Evolutionary conservation across 371 early-diverging fungal genomes (phyloP).

Genomic region (Haplosporangium sp.): DNA sequence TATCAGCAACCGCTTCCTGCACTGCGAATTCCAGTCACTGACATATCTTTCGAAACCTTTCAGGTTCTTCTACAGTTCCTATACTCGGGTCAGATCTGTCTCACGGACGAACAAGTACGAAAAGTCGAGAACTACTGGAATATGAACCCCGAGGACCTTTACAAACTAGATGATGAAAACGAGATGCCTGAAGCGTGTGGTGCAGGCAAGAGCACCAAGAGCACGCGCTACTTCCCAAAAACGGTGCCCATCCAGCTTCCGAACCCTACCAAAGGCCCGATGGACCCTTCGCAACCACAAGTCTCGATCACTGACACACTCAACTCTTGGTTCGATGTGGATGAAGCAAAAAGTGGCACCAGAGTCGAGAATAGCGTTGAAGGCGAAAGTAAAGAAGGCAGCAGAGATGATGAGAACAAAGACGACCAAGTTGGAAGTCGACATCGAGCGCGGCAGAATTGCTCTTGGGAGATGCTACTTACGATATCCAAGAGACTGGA

Average conservation of each 20-base stretch:
- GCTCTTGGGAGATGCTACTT: slow-evolving; percentile 28
- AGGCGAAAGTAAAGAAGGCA: background rate
- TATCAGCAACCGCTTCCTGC: slow-evolving; percentile 8
- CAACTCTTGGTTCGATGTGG: too few relatives aligned
- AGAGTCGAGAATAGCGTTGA: too few relatives aligned
- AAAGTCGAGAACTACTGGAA: slow-evolving; percentile 9
- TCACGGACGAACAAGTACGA: slow-evolving; percentile 12
- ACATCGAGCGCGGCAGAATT: background rate
- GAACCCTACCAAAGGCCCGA: too few relatives aligned
- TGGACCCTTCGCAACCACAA: too few relatives aligned
- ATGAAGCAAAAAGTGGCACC: too few relatives aligned
- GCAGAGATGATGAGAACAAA: background rate
- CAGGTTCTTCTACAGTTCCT: slow-evolving; percentile 29
- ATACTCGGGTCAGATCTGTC: slow-evolving; percentile 21
- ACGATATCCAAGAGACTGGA: background rate
- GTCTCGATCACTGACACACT: too few relatives aligned
- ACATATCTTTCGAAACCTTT: slow-evolving; percentile 17
- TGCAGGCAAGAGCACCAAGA: too few relatives aligned
- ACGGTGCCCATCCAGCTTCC: too few relatives aligned
- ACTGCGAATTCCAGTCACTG: slow-evolving; percentile 13
- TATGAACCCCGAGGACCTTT: background rate
- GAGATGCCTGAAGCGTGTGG: background rate
- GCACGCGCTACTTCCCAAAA: too few relatives aligned
- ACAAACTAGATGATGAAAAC: background rate
- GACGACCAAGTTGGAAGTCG: too few relatives aligned